A percentile compares a stretch with the other conserved stretches of the same genome.
Conservation (phyloP, 2,329 filamentous ascomycete genomes). For the Lachnellula hyalina region DNA sequence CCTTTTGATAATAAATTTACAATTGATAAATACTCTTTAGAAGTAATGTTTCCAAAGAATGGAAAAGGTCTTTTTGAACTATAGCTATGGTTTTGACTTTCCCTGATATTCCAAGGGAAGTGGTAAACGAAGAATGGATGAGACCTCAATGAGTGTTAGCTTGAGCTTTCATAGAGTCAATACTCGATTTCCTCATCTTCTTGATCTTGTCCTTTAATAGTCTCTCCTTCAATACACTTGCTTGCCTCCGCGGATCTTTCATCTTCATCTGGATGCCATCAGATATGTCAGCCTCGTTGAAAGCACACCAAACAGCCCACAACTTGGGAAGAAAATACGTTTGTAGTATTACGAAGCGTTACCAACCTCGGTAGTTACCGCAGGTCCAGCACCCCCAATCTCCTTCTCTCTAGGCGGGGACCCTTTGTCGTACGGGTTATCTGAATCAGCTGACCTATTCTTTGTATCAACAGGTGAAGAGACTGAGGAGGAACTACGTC, state of each 20-base stretch:
- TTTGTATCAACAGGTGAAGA: slow-evolving; percentile 41
- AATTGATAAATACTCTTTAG: no score
- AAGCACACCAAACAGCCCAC: slow-evolving; percentile 7
- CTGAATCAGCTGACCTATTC: slow-evolving; percentile 54
- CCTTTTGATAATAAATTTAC: no score
- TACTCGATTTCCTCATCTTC: slow-evolving; percentile 49
- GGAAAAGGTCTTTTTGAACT: no score
- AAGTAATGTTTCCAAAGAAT: no score
- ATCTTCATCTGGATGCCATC: slow-evolving; percentile 25
- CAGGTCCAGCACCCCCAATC: slow-evolving; percentile 18
- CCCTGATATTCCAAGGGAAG: not conserved
- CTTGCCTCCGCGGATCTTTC: slow-evolving; percentile 37
- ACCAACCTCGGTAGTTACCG: slow-evolving; percentile 39
- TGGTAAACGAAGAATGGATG: not conserved
- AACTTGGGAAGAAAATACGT: slow-evolving; percentile 15
- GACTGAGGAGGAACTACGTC: slow-evolving; percentile 47
- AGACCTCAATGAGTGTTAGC: slow-evolving; percentile 42
- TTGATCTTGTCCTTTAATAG: slow-evolving; percentile 49
- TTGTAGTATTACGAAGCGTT: slow-evolving; percentile 29
- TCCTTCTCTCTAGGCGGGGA: slow-evolving; percentile 20
- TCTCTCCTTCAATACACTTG: slow-evolving; percentile 44
- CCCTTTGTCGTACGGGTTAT: slow-evolving; percentile 39
- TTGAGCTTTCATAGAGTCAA: slow-evolving; percentile 34
- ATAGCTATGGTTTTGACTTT: not conserved
- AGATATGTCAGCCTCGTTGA: slow-evolving; percentile 32